Base-by-base conservation (phyloP, 2,329 filamentous ascomycete species). In the Nemania sp. region DNA sequence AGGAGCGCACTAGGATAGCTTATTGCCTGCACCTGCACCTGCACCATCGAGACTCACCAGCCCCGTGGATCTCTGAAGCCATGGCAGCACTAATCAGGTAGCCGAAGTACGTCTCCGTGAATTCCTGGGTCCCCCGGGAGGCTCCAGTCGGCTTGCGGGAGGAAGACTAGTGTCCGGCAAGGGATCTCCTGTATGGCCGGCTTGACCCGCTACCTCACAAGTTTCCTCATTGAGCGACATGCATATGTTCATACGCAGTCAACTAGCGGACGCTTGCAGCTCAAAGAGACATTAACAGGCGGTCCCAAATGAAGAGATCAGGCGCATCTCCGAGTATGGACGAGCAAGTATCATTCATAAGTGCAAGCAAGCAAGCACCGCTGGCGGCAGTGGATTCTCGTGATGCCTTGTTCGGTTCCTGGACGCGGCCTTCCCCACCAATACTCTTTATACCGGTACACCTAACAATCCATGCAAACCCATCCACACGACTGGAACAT, bases 201-300 rank as follows among this genome's bases (percentile, higher is more conserved):
- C 42, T 36, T 36, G 36, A 26, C 26, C 36, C 34, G 22, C 49
- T 43, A 39, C 31, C 42, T 45, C 49, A 44, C 46, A 55, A 28
- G 11, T 23, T 66, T 63, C 65, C 65, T 54, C 30, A 66, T 66
- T 52, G 54, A 61, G 65, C 64, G 62, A 65, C 64, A 49, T 64
- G 65, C 65, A 66, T 64, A 46, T 37, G 37, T 48, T 53, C 61
- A 52, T 56, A 54, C 54, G 52, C 51, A 44, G 52, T 61, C 40
- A 48, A 50, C 50, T 59, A 62, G 61, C 62, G 56, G 59, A 58
- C 61, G 57, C 57, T 49, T 42, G 37, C 56, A 61, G 49, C 60
- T 44, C 52, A 41, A 57, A 57, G 52, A 41, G 47, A 53, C 26
- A 30, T 19, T 34, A 45, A 19, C 28, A 26, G 26, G 33, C 15